Percentiles rank a stretch among this genome's conserved stretches.
Evolutionary conservation across 805 yeast genomes (phyloP).

Genomic region (Danielozyma ontarioensis): DNA sequence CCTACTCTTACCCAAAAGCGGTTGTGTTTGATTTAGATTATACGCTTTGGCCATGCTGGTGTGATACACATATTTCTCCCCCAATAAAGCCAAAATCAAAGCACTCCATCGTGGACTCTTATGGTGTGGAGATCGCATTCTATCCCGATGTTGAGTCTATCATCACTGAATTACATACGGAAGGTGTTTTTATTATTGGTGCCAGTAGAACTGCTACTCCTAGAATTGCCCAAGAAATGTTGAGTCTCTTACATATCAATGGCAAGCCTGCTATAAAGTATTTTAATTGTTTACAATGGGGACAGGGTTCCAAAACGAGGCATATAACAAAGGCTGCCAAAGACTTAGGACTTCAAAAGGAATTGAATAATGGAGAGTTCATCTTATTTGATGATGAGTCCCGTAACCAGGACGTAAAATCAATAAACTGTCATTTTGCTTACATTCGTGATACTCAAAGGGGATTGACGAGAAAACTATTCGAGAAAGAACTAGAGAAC

Average conservation of each 20-base stretch:
- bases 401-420: slow-evolving; percentile 71
- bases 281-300: slow-evolving; percentile 66
- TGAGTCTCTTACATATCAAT: slow-evolving; percentile 48
- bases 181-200: slow-evolving; percentile 50
- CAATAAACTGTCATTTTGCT: slow-evolving; percentile 65
- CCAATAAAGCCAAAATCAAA: slow-evolving; percentile 33
- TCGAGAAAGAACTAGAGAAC: slow-evolving; percentile 36
- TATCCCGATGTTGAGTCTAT: slow-evolving; percentile 68
- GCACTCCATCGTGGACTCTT: slow-evolving; percentile 42
- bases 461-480: slow-evolving; percentile 56
- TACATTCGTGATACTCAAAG: slow-evolving; percentile 51
- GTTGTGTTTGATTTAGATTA: slow-evolving; percentile 74
- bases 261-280: slow-evolving; percentile 46
- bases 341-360: slow-evolving; percentile 41
- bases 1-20: slow-evolving; percentile 28
- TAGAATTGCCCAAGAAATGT: slow-evolving; percentile 61
- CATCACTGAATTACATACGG: slow-evolving; percentile 43
- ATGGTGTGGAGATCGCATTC: slow-evolving; percentile 52
- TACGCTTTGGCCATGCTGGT: slow-evolving; percentile 82
- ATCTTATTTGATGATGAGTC: slow-evolving; percentile 73
- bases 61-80: slow-evolving; percentile 64
- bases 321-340: slow-evolving; percentile 51
- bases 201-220: slow-evolving; percentile 84
- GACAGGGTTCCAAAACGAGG: slow-evolving; percentile 53
- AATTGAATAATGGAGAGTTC: slow-evolving; percentile 37